Evolutionary conservation across 805 yeast genomes (phyloP).

Genomic region (Nakazawaea populi): DNA sequence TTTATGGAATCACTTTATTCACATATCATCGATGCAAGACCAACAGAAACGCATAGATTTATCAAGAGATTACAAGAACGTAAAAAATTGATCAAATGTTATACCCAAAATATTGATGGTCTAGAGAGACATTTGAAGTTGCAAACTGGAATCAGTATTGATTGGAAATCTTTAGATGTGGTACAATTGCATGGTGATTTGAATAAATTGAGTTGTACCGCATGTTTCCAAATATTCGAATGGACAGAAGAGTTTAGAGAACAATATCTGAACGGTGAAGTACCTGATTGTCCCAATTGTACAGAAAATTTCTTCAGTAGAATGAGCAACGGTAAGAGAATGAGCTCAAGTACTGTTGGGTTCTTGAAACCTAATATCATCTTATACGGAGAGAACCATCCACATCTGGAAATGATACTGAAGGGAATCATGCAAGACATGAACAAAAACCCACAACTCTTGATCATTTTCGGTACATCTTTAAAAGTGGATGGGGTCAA

Average conservation of each 20-base stretch:
- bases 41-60: conserved; percentile 82
- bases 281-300: conserved; percentile 78
- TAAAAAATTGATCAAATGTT: conserved; percentile 72
- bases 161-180: conserved; percentile 66
- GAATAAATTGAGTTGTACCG: conserved; percentile 68
- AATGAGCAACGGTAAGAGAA: conserved; percentile 63
- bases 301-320: conserved; percentile 49
- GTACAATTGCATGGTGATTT: conserved; percentile 91
- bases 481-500: conserved; percentile 87
- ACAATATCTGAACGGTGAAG: conserved; percentile 49
- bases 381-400: conserved; percentile 91
- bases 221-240: conserved; percentile 48
- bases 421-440: conserved; percentile 64
- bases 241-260: conserved; percentile 56
- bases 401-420: conserved; percentile 75
- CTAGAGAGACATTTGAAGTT: conserved; percentile 66
- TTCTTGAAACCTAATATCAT: conserved; percentile 83
- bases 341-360: conserved; percentile 68
- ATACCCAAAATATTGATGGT: conserved; percentile 94
- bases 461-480: conserved; percentile 91
- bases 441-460: conserved; percentile 61
- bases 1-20: conserved; percentile 80
- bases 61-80: conserved; percentile 54
- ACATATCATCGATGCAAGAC: conserved; percentile 58
- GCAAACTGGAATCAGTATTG: conserved; percentile 44